Base-by-base conservation (phyloP, 345 rosid species). In the Euphorbia tirucalli region DNA sequence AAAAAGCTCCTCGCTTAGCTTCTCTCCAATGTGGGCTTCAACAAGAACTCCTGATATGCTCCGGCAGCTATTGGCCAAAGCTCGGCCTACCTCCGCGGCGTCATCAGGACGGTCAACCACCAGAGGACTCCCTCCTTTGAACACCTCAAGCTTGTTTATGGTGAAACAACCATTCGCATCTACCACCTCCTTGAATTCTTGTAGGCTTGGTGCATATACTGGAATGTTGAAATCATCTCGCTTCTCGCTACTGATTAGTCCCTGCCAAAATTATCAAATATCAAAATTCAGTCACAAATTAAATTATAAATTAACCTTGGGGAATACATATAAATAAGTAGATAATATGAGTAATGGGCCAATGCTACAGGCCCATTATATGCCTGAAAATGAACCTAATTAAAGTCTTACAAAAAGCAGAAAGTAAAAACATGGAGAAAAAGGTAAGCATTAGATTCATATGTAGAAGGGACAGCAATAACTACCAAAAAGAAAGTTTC, bases 51-150 rank as follows among this genome's bases (percentile, higher is more conserved):
- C 98, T 0, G 93, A 82, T 21, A 92, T 92, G 27, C 95, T 94
- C 72, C 93, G 87, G 80, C 97, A 89, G 70, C 83, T 87, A 44
- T 81, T 87, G 71, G 90, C 89, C 5, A 92, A 69, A 48, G 96
- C 98, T 52, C 81, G 92, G 21, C 97, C 95, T 1, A 92, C 92
- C 78, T 90, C 95, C 0, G 74, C 66, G 0, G 86, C 82, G 43
- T 90, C 81, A 2, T 93, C 94, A 0, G 96, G 98, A n/a, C 74
- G 79, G 71, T 67, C 88, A 24, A 94, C 95, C 49, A 94, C 98
- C 19, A 94, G 72, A 0, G 98, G 98, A 71, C 97, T 94, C 11
- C 98, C 98, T 68, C 97, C 98, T 77, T 94, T 92, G 85, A 90
- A 87, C 15, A 94, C 76, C 61, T 90, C 89, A 14, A 94, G 95